Evolutionary conservation across 768 basidiomycete genomes (phyloP).

Genomic region (Omphalotus guepiniiformis): DNA sequence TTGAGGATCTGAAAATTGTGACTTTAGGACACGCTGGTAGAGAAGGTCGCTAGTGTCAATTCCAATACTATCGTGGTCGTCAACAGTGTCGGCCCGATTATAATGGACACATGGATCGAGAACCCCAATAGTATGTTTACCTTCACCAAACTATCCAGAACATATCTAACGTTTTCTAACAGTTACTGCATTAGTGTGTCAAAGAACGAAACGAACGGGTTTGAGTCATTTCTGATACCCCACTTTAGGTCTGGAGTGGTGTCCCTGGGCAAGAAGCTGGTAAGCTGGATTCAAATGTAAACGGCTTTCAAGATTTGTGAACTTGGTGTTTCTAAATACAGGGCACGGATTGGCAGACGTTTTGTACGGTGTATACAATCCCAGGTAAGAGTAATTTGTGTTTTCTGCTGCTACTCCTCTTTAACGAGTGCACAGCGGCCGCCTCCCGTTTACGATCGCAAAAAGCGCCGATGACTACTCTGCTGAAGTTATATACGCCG

Average conservation of each 20-base stretch:
- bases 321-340: conserved; percentile 14
- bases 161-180: not conserved
- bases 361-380: conserved; percentile 57
- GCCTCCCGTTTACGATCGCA: conserved; percentile 50
- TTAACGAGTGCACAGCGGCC: conserved; percentile 27
- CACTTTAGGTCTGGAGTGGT: conserved; percentile 43
- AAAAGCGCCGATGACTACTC: conserved; percentile 53
- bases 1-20: too few species aligned
- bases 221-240: too few species aligned
- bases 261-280: conserved; percentile 64
- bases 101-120: conserved; percentile 54
- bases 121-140: conserved; percentile 41
- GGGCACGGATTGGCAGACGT: conserved; percentile 58
- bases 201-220: not conserved
- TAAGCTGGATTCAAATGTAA: too few species aligned
- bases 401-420: not conserved
- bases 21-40: conserved; percentile 47
- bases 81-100: conserved; percentile 60
- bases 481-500: conserved; percentile 37
- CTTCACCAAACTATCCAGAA: not conserved
- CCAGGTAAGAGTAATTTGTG: conserved; percentile 34
- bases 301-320: not conserved
- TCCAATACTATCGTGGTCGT: conserved; percentile 62
- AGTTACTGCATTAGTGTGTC: conserved; percentile 14
- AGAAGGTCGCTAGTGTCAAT: conserved; percentile 50